Percentiles rank a stretch among this genome's conserved stretches.
phyloP scores from a whole-genome alignment of 495 filamentous ascomycete genomes.

The Aspergillus saccharolyticus region DNA sequence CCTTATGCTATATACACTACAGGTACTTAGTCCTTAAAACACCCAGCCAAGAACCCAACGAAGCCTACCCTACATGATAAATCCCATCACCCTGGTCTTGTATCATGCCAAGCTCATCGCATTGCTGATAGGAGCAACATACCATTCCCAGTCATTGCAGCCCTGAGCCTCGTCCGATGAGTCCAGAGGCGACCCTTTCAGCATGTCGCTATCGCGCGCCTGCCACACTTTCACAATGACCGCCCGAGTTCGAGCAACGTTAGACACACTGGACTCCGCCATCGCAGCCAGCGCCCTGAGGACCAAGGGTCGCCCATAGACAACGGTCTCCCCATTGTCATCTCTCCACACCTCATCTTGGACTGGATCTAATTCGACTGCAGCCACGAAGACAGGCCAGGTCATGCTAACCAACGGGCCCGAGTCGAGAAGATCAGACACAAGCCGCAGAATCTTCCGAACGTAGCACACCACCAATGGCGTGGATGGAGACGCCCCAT shows the following conservation, averaged over 20 bases:
- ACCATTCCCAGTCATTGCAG: constrained; percentile 40
- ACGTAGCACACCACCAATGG: constrained; percentile 34
- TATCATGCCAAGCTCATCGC: constrained; percentile 41
- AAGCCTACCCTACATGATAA: no score
- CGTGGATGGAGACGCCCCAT: constrained; percentile 35
- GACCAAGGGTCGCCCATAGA: constrained; percentile 35
- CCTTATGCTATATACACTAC: no score
- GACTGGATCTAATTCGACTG: constrained; percentile 39
- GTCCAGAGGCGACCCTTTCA: constrained; percentile 21
- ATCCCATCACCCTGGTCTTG: no score
- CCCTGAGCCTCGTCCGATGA: constrained; percentile 4
- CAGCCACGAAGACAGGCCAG: constrained; percentile 45
- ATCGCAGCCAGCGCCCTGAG: constrained; percentile 37
- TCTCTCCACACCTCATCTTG: constrained; percentile 34
- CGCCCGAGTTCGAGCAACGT: constrained; percentile 37
- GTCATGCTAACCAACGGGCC: constrained; percentile 30
- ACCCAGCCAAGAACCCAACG: not conserved
- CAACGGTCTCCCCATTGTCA: constrained; percentile 8
- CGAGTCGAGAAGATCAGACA: constrained; percentile 31
- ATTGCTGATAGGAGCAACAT: constrained; percentile 38
- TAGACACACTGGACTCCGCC: constrained; percentile 37
- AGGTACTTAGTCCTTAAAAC: not conserved
- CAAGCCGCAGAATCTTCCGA: constrained; percentile 29
- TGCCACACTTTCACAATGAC: constrained; percentile 44
- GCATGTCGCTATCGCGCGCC: constrained; percentile 34